A percentile compares a stretch with the other conserved stretches of the same genome.
Conservation (phyloP, 148 eudicot genomes). For the Amaranthus hypochondriacus region DNA sequence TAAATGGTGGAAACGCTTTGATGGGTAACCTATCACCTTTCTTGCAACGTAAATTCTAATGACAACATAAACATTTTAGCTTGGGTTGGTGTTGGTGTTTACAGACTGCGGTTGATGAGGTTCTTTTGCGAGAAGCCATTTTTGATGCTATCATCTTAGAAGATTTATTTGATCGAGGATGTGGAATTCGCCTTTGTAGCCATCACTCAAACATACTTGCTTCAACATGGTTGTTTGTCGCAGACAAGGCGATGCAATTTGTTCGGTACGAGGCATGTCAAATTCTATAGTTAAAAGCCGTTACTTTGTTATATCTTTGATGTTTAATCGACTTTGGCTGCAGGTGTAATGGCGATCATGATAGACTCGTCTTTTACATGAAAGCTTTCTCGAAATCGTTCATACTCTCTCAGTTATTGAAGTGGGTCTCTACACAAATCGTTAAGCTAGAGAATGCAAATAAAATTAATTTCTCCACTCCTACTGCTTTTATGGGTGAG, state of each 20-base stretch:
- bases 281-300: conserved; percentile 10
- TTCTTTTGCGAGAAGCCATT: conserved; percentile 39
- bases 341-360: conserved; percentile 46
- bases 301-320: conserved; percentile 9
- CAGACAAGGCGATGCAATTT: conserved; percentile 56
- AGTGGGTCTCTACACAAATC: conserved; percentile 40
- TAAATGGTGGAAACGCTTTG: conserved; percentile 15
- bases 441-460: conserved; percentile 30
- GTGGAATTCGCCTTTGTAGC: conserved; percentile 40
- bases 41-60: not conserved
- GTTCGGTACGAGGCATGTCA: conserved; percentile 37
- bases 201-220: conserved; percentile 41
- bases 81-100: conserved; percentile 15
- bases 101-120: conserved; percentile 50
- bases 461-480: conserved; percentile 41
- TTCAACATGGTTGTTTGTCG: conserved; percentile 63
- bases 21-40: conserved; percentile 16
- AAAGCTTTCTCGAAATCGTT: conserved; percentile 59
- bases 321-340: conserved; percentile 16
- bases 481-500: conserved; percentile 70
- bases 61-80: conserved; percentile 8
- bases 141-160: conserved; percentile 53
- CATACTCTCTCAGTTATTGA: conserved; percentile 42
- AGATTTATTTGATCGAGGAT: conserved; percentile 40
- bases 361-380: conserved; percentile 38